Base-by-base conservation (phyloP, 768 basidiomycete species). In the Dioszegia hungarica region DNA sequence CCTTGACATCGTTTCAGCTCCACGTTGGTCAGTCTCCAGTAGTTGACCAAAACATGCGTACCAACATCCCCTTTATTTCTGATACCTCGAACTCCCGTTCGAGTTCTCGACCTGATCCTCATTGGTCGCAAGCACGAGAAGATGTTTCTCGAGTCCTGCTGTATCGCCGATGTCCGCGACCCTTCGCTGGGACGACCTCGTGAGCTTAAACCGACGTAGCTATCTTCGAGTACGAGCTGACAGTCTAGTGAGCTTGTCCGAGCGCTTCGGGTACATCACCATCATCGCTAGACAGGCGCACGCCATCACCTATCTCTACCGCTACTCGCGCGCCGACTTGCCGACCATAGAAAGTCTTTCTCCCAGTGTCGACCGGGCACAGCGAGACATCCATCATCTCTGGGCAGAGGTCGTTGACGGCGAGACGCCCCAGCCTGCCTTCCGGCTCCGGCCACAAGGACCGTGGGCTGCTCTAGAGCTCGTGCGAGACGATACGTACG, bases 361-460 rank as follows among this genome's bases (percentile, higher is more conserved):
- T 27, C 36, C 36, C 4, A n/a, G 19, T 11, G 25, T 12, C 36
- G 9, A 38, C n/a, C n/a, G n/a, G 17, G 22, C 22, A 3, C 49
- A 51, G 22, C 36, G 28, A 17, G 27, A 25, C 8, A 15, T 51
- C 2, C 49, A 51, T 38, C 49, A 51, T 51, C 34, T 51, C 2
- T 51, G 49, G 49, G 34, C 49, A 2, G 49, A 51, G 17, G 36
- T 51, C 22, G 28, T 51, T 25, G 19, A 51, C 34, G 49, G 49
- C 24, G 49, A 51, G 36, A 51, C 49, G 2, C 20, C 12, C 12
- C 34, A 27, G 36, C 49, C 49, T 10, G 9, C 22, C 9, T 14
- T 38, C 24, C 49, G 39, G 25, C 49, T 51, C 9, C 34, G 49
- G 19, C 9, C 34, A 24, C 36, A 51, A 12, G 49, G 49, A 12